Evolutionary conservation across 176 grass and related monocot genomes (phyloP), one percentile per base, ranked within the genome.

Genomic region (Hordeum marinum): DNA sequence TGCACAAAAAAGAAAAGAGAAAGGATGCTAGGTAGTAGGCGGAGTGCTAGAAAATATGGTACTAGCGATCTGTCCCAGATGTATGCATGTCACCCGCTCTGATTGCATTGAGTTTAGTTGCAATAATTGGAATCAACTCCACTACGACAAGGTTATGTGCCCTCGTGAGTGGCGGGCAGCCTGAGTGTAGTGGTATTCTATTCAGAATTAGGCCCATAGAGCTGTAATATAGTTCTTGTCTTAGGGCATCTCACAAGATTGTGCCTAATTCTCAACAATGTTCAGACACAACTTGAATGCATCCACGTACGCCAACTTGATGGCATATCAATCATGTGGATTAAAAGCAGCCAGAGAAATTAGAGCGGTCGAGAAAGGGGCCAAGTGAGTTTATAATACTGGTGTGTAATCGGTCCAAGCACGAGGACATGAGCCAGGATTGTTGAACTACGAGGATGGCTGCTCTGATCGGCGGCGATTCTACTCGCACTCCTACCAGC

Each of bases 401-500:
- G 36, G 5, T 43, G 62, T 57, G 71, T 64, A 57, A 69, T 35
- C 21, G 55, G 62, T 42, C 21, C 63, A 85, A 72, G 70, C 78
- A 39, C 69, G 82, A 76, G 61, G 61, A 39, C 78, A 62, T 17
- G n/a, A 67, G 34, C 3, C 20, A 10, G 15, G 21, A 29, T 81
- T 70, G 37, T 77, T 82, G 64, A 17, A 50, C 15, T 50, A 50
- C 15, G 5, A 82, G 88, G 88, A 82, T 79, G 54, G 42, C 46
- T 57, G 63, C 41, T 82, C 8, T 50, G 61, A 76, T 76, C 37
- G 68, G 69, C 43, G 71, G 71, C 82, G 83, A 82, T 90, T 90
- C 78, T 64, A 54, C 12, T 86, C 29, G 31, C 78, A 50, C 41
- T 42, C 41, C 41, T 11, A 42, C 41, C 3, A 11, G 41, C 9